A percentile compares a stretch with the other conserved stretches of the same genome.
Conservation (phyloP, 176 grass and related monocot genomes). For the Phoenix roebelenii region DNA sequence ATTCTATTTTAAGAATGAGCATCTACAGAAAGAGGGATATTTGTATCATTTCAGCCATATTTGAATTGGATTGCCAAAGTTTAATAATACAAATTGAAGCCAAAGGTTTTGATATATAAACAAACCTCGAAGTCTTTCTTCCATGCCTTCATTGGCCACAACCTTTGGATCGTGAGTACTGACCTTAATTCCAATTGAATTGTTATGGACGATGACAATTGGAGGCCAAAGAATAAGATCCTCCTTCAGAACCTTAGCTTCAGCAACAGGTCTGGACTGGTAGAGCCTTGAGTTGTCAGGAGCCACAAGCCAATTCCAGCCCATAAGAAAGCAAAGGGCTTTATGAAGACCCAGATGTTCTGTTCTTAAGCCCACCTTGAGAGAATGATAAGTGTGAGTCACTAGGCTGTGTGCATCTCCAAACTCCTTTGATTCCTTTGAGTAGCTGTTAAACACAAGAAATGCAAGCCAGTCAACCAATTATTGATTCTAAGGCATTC, state of each 20-base stretch:
- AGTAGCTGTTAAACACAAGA: not conserved
- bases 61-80: too few species aligned
- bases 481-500: too few species aligned
- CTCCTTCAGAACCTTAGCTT: slow-evolving; percentile 46
- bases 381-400: slow-evolving; percentile 53
- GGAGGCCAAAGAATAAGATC: slow-evolving; percentile 96
- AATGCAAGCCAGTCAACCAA: not conserved
- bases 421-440: slow-evolving; percentile 62
- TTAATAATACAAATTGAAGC: not conserved
- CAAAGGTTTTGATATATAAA: slow-evolving; percentile 2
- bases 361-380: slow-evolving; percentile 62
- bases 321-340: slow-evolving; percentile 89
- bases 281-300: slow-evolving; percentile 63
- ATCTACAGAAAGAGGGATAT: too few species aligned
- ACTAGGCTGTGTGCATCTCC: slow-evolving; percentile 44
- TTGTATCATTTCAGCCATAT: too few species aligned
- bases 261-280: slow-evolving; percentile 35
- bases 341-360: slow-evolving; percentile 78
- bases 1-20: too few species aligned
- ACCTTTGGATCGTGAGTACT: slow-evolving; percentile 25
- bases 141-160: slow-evolving; percentile 44
- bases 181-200: slow-evolving; percentile 26
- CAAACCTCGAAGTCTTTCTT: slow-evolving; percentile 64
- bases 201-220: slow-evolving; percentile 67
- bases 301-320: slow-evolving; percentile 77